Evolutionary conservation across 805 yeast genomes (phyloP).

Genomic region (Kazachstania africana): DNA sequence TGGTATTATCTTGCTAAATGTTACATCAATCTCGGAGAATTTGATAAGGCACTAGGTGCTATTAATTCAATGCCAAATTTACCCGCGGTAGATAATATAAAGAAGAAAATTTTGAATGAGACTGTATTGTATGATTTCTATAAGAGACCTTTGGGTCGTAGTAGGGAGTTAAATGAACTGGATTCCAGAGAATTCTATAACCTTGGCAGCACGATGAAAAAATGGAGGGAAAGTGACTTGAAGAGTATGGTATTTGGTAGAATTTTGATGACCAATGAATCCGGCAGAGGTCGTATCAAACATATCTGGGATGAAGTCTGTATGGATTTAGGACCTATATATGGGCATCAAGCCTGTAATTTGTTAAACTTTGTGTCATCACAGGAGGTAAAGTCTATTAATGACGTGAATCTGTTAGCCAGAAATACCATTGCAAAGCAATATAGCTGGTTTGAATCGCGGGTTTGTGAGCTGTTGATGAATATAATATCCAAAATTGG

Average conservation of each 20-base stretch:
- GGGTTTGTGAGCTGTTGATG: conserved; percentile 62
- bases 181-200: conserved; percentile 18
- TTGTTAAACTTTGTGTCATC: conserved; percentile 22
- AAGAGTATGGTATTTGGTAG: conserved; percentile 19
- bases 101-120: conserved; percentile 11
- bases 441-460: conserved; percentile 17
- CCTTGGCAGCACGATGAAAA: conserved; percentile 13
- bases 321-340: conserved; percentile 21
- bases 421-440: conserved; percentile 21
- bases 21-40: conserved; percentile 16
- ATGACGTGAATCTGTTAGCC: conserved; percentile 15
- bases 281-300: conserved; percentile 13
- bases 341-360: conserved; percentile 22
- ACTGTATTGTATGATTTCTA: conserved; percentile 13
- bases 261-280: conserved; percentile 21
- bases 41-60: conserved; percentile 17
- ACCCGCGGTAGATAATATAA: conserved; percentile 13
- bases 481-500: conserved; percentile 58
- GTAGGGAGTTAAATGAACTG: conserved; percentile 7
- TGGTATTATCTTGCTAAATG: conserved; percentile 22
- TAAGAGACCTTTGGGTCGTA: conserved; percentile 17
- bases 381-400: conserved; percentile 19
- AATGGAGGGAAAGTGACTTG: conserved; percentile 17
- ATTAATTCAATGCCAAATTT: conserved; percentile 25
- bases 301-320: conserved; percentile 19